A percentile compares a stretch with the other conserved stretches of the same genome.
Conservation (phyloP, 75 land plant species). For the Gnetum montanum region DNA sequence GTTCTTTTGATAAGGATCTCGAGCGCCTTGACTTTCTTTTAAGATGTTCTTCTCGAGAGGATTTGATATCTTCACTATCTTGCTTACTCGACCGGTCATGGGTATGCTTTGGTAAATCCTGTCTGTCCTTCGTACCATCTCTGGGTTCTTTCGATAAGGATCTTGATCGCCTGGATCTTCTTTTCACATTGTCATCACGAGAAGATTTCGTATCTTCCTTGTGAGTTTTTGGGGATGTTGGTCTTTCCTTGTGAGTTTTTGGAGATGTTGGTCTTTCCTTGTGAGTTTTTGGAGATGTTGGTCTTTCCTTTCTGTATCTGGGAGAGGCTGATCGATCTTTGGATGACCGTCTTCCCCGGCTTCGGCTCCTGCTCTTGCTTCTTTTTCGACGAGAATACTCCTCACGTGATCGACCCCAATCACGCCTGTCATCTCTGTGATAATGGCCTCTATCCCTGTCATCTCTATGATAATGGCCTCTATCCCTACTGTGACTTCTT, state of each 20-base stretch:
- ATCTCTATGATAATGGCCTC: slow-evolving; percentile 37
- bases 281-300: slow-evolving; percentile 26
- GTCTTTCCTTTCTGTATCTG: slow-evolving; percentile 25
- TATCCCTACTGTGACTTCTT: slow-evolving; percentile 27
- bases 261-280: slow-evolving; percentile 16
- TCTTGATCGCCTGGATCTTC: slow-evolving; percentile 30
- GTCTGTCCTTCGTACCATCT: slow-evolving; percentile 14
- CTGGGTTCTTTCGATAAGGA: slow-evolving; percentile 29
- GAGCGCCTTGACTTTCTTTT: too few relatives aligned
- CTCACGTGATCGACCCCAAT: slow-evolving; percentile 35
- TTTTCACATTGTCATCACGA: too few relatives aligned
- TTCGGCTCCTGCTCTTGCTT: slow-evolving; percentile 58
- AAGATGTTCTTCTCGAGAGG: too few relatives aligned
- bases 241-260: too few relatives aligned
- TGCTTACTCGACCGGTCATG: too few relatives aligned
- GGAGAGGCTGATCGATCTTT: slow-evolving; percentile 22
- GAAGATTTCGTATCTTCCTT: too few relatives aligned
- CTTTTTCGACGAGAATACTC: slow-evolving; percentile 40
- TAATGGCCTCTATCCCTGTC: slow-evolving; percentile 15
- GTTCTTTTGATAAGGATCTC: slow-evolving; percentile 30
- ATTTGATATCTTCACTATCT: too few relatives aligned
- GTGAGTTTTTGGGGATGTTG: too few relatives aligned
- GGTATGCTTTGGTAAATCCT: slow-evolving; percentile 4
- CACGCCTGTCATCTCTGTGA: slow-evolving; percentile 27
- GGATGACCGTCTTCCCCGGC: slow-evolving; percentile 24